phyloP scores from a whole-genome alignment of 208 protist species.

The Wallacemonas sp. region DNA sequence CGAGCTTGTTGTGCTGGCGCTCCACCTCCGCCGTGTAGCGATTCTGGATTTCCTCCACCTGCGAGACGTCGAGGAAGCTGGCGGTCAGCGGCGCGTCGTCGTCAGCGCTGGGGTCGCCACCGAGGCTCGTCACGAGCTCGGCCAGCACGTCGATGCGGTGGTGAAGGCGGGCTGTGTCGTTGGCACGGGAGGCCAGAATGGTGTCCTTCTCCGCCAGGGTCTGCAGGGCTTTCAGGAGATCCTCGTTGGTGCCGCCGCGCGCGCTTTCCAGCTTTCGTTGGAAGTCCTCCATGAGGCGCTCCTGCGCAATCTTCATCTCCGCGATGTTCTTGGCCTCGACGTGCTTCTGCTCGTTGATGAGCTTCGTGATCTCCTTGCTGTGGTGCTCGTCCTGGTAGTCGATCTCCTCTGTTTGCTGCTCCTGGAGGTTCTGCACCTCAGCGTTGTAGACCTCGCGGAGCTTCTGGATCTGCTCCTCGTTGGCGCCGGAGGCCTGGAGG shows the following conservation, averaged over 20 bases:
- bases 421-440: slow-evolving; percentile 81
- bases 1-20: slow-evolving; percentile 60
- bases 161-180: slow-evolving; percentile 79
- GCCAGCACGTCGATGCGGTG: slow-evolving; percentile 66
- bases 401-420: slow-evolving; percentile 86
- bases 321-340: slow-evolving; percentile 73
- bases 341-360: slow-evolving; percentile 82
- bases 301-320: slow-evolving; percentile 77
- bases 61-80: slow-evolving; percentile 72
- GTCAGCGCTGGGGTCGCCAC: slow-evolving; percentile 33
- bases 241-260: slow-evolving; percentile 78
- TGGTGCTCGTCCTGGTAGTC: slow-evolving; percentile 78
- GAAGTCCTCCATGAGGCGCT: slow-evolving; percentile 85
- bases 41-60: slow-evolving; percentile 82
- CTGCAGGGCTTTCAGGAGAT: slow-evolving; percentile 66
- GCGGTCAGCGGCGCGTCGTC: slow-evolving; percentile 53
- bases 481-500: slow-evolving; percentile 59
- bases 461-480: slow-evolving; percentile 72
- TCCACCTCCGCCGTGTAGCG: slow-evolving; percentile 61
- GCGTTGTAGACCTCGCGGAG: slow-evolving; percentile 79
- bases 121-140: slow-evolving; percentile 57
- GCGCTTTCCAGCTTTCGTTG: slow-evolving; percentile 79
- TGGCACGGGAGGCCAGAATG: slow-evolving; percentile 77
- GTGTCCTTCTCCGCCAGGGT: slow-evolving; percentile 81
- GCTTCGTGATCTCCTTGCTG: slow-evolving; percentile 74